Evolutionary conservation across 1,284 basidiomycete species (phyloP), one percentile per base, ranked within the genome.

Genomic region (Tylopilus sp.): DNA sequence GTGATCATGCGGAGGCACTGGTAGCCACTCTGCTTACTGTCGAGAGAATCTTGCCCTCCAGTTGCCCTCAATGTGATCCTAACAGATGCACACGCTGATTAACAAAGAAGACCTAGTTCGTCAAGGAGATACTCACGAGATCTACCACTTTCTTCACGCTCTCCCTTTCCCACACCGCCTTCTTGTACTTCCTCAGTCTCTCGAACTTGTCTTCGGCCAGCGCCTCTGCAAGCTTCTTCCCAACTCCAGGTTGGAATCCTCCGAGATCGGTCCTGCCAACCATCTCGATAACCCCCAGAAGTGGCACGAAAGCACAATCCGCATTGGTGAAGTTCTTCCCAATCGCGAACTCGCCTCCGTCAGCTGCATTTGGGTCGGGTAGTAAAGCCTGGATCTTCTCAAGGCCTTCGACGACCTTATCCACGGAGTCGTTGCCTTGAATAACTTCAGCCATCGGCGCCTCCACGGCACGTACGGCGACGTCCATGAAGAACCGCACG

Each of bases 401-500:
- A 29, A 79, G 29, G 2, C 67, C 79, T 29, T 57, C 38, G 1
- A 68, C 0, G 0, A 72, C 6, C 55, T 24, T 61, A 6, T 72
- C 69, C 24, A 49, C 4, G 1, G 49, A 57, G 10, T 49, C 68
- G 1, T 53, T 16, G 15, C 53, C 60, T 3, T 16, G 22, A 2
- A 4, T 0, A 2, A 63, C 6, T 12, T 57, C 51, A 0, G 56
- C 2, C 19, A 41, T 0, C 1, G 44, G 33, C 0, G 18, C 22
- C 4, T 58, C 57, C 12, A 73, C 12, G 1, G 81, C 75, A 36
- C 65, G 76, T 8, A 81, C 29, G 29, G 29, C 79, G 51, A 86
- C 79, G 61, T 91, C 86, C 67, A 88, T 84, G 78, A 91, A 89
- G 77, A 89, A 86, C 19, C 90, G 87, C 5, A 81, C 85, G 61